These are phyloP conservation scores for Odonthalia washingtoniensis DNA, from an alignment of 31 red algal species.

Conservation along the genomic window DNA sequence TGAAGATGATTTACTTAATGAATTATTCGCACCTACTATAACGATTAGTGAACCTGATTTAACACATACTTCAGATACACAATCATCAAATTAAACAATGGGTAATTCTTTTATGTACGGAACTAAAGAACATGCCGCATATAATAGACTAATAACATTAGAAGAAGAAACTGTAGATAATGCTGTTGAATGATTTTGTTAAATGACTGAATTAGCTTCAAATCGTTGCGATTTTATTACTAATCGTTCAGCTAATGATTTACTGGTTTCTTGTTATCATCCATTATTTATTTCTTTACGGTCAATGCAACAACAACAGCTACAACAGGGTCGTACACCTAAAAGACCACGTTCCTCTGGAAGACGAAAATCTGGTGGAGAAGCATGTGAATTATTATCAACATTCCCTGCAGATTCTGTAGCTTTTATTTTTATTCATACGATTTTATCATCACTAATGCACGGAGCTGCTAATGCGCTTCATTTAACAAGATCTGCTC, in stretches of 20 bases:
- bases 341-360: background rate
- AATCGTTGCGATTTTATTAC: constrained; percentile 74
- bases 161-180: constrained; percentile 61
- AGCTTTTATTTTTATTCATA: constrained; percentile 69
- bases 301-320: background rate
- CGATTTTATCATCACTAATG: constrained; percentile 50
- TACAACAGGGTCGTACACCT: background rate
- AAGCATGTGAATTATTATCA: constrained; percentile 18
- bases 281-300: constrained; percentile 33
- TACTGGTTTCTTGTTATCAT: constrained; percentile 72
- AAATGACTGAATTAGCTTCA: constrained; percentile 52
- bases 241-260: constrained; percentile 51
- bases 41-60: background rate
- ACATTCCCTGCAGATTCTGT: constrained; percentile 47
- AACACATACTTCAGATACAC: too few species aligned
- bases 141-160: constrained; percentile 63
- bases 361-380: background rate
- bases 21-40: constrained; percentile 38
- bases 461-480: constrained; percentile 47
- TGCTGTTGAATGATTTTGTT: constrained; percentile 70
- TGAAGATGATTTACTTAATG: constrained; percentile 61
- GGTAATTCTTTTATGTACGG: constrained; percentile 41
- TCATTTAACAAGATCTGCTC: constrained; percentile 40
- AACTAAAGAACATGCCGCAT: constrained; percentile 37
- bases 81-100: constrained; percentile 13